Conservation (phyloP, 768 basidiomycete genomes). For the Pleurotus tuoliensis region DNA sequence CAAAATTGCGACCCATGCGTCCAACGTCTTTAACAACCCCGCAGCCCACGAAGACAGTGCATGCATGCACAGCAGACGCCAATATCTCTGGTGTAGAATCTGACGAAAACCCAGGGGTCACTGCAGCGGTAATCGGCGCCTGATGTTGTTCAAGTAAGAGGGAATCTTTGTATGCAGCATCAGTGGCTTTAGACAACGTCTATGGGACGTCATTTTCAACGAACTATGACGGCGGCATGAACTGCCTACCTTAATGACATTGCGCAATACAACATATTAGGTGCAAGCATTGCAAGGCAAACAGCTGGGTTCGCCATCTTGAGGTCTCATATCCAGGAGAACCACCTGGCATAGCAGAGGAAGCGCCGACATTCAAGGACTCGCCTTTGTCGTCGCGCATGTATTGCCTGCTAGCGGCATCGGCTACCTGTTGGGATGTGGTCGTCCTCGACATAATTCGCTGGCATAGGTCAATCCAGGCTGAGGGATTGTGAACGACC, state of each 20-base stretch:
- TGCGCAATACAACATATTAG: slow-evolving; percentile 87
- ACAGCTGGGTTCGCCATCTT: slow-evolving; percentile 95
- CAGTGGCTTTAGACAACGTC: slow-evolving; percentile 84
- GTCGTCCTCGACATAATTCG: slow-evolving; percentile 95
- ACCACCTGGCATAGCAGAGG: slow-evolving; percentile 34
- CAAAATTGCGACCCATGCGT: slow-evolving; percentile 93
- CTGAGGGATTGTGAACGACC: slow-evolving; percentile 86
- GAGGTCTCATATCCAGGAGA: slow-evolving; percentile 54
- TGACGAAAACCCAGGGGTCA: slow-evolving; percentile 93
- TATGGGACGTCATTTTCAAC: slow-evolving; percentile 21
- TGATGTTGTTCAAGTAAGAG: slow-evolving; percentile 95
- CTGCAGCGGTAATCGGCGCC: slow-evolving; percentile 94
- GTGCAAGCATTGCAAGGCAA: slow-evolving; percentile 90
- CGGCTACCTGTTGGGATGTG: slow-evolving; percentile 70
- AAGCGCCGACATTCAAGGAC: slow-evolving; percentile 67
- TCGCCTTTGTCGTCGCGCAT: slow-evolving; percentile 90
- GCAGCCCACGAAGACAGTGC: slow-evolving; percentile 92
- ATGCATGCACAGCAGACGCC: slow-evolving; percentile 88
- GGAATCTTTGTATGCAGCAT: slow-evolving; percentile 90
- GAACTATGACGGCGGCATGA: too few species aligned
- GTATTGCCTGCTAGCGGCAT: slow-evolving; percentile 48
- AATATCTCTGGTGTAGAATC: slow-evolving; percentile 96
- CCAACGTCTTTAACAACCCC: slow-evolving; percentile 88
- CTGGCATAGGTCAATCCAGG: slow-evolving; percentile 98
- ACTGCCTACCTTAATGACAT: slow-evolving; percentile 67